phyloP scores from a whole-genome alignment of 345 rosid genomes.

The Linum usitatissimum region DNA sequence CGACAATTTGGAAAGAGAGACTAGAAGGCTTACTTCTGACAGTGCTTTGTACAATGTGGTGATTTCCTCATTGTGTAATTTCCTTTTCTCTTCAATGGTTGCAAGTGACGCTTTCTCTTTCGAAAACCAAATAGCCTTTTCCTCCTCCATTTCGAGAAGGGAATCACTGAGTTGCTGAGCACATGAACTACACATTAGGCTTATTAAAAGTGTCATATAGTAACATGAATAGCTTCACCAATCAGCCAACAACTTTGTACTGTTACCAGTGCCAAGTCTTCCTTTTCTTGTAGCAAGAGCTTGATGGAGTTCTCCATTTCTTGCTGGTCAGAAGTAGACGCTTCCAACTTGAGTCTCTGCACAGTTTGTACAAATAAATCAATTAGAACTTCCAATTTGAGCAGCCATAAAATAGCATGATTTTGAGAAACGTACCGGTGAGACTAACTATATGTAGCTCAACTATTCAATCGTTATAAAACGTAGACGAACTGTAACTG shows the following conservation, averaged over 20 bases:
- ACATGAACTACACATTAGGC: slow-evolving; percentile 7
- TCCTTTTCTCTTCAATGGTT: slow-evolving; percentile 54
- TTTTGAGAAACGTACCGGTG: too few relatives aligned
- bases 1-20: background rate
- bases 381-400: background rate
- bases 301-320: slow-evolving; percentile 39
- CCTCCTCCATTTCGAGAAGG: slow-evolving; percentile 87
- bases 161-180: slow-evolving; percentile 71
- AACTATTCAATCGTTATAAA: too few relatives aligned
- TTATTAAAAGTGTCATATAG: background rate
- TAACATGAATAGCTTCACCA: background rate
- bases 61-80: slow-evolving; percentile 29
- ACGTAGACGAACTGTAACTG: too few relatives aligned
- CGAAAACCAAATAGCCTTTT: slow-evolving; percentile 66
- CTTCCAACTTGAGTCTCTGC: slow-evolving; percentile 54
- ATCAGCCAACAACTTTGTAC: slow-evolving; percentile 1
- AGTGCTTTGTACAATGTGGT: slow-evolving; percentile 34
- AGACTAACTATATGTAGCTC: too few relatives aligned
- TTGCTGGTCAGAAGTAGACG: slow-evolving; percentile 41
- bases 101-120: slow-evolving; percentile 57
- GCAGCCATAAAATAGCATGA: background rate
- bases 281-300: slow-evolving; percentile 61
- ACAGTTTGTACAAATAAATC: slow-evolving; percentile 30
- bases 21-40: slow-evolving; percentile 40
- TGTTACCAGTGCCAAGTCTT: slow-evolving; percentile 77